Percentiles rank a stretch among this genome's conserved stretches.
phyloP scores from a whole-genome alignment of 352 stramenopile species.

The Globisporangium spinosum region DNA sequence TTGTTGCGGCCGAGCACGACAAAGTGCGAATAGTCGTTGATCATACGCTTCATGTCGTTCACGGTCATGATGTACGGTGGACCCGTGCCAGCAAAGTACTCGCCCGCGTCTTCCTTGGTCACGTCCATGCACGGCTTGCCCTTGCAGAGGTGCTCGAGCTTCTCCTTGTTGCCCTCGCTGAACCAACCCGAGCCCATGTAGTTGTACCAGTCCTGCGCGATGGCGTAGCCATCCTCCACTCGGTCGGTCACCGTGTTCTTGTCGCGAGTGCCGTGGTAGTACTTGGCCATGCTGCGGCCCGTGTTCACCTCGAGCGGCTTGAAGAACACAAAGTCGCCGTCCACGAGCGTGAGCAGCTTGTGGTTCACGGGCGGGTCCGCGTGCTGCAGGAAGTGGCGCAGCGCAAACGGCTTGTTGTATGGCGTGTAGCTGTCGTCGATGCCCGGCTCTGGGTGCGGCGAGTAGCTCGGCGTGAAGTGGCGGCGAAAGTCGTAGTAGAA shows the following conservation, averaged over 20 bases:
- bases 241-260: slow-evolving; percentile 32
- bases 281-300: slow-evolving; percentile 32
- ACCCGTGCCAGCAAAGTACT: slow-evolving; percentile 44
- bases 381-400: slow-evolving; percentile 29
- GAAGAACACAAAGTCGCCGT: slow-evolving; percentile 25
- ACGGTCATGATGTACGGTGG: slow-evolving; percentile 62
- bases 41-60: slow-evolving; percentile 35
- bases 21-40: slow-evolving; percentile 55
- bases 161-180: slow-evolving; percentile 18
- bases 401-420: slow-evolving; percentile 30
- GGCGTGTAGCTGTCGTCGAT: slow-evolving; percentile 26
- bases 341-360: slow-evolving; percentile 25
- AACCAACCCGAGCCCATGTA: slow-evolving; percentile 44
- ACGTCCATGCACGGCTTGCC: slow-evolving; percentile 33
- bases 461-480: slow-evolving; percentile 29
- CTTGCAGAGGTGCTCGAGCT: slow-evolving; percentile 33
- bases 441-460: slow-evolving; percentile 18
- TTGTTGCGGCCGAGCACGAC: slow-evolving; percentile 38
- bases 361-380: slow-evolving; percentile 24
- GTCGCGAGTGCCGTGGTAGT: slow-evolving; percentile 35
- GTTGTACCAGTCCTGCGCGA: slow-evolving; percentile 50
- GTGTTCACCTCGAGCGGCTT: slow-evolving; percentile 33
- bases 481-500: slow-evolving; percentile 28
- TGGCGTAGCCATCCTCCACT: slow-evolving; percentile 33
- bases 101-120: slow-evolving; percentile 27